Conservation (phyloP, 1,284 basidiomycete species). For the Inonotus obliquus region DNA sequence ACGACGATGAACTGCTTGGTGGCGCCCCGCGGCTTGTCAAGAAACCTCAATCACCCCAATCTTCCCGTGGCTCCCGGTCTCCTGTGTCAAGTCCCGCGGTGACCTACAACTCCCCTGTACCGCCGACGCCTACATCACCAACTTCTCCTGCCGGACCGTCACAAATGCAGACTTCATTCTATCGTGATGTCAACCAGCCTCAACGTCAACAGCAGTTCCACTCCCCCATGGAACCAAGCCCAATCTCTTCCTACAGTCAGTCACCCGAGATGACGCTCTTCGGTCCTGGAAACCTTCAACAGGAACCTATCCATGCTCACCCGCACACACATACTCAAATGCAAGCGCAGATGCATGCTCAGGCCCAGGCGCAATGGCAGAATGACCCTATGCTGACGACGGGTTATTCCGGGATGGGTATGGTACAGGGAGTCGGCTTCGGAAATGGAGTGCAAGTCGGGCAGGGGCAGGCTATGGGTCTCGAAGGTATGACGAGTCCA, state of each 20-base stretch:
- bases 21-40: conserved; percentile 59
- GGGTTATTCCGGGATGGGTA: conserved; percentile 19
- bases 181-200: background rate
- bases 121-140: conserved; percentile 17
- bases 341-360: conserved; percentile 10
- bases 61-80: conserved; percentile 32
- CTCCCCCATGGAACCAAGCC: conserved; percentile 10
- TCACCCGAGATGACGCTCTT: conserved; percentile 18
- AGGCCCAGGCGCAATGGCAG: conserved; percentile 17
- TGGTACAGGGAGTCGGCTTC: conserved; percentile 1
- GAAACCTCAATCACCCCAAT: conserved; percentile 31
- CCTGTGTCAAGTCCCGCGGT: conserved; percentile 36
- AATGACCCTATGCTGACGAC: conserved; percentile 6
- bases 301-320: conserved; percentile 22
- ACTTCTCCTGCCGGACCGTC: conserved; percentile 20
- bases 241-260: conserved; percentile 1
- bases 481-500: conserved; percentile 2
- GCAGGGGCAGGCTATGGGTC: background rate
- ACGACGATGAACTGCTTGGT: conserved; percentile 54
- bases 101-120: conserved; percentile 25
- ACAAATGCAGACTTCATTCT: conserved; percentile 8
- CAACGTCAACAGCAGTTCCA: conserved; percentile 1
- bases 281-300: conserved; percentile 17
- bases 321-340: conserved; percentile 21
- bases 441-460: conserved; percentile 3